Percentiles rank a stretch among this genome's conserved stretches.
Conservation (phyloP, 2,329 filamentous ascomycete species). For the Magnaporthiopsis poae region DNA sequence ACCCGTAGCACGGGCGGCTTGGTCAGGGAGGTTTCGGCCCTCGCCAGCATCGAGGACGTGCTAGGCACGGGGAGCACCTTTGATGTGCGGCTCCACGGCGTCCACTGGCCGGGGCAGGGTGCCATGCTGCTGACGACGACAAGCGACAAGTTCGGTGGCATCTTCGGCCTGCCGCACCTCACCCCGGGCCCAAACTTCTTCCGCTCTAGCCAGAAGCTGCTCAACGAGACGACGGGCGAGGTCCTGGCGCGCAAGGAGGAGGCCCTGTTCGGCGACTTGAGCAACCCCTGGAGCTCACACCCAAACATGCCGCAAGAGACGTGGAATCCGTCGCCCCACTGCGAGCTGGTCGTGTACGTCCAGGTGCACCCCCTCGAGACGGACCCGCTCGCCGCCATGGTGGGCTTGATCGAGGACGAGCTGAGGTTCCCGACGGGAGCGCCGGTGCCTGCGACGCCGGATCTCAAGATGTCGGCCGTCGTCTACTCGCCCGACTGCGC, state of each 20-base stretch:
- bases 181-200: constrained; percentile 50
- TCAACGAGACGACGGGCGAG: constrained; percentile 63
- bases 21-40: constrained; percentile 59
- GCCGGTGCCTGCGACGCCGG: constrained; percentile 43
- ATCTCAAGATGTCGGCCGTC: constrained; percentile 51
- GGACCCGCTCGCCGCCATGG: constrained; percentile 27
- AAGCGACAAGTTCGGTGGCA: constrained; percentile 86
- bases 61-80: constrained; percentile 61
- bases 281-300: constrained; percentile 65
- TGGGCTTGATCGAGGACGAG: constrained; percentile 51
- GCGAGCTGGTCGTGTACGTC: constrained; percentile 80
- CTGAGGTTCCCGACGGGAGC: constrained; percentile 52
- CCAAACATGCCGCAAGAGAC: constrained; percentile 51
- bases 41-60: constrained; percentile 62
- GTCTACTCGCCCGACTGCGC: constrained; percentile 60
- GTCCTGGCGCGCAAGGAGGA: constrained; percentile 57
- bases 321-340: constrained; percentile 58
- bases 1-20: constrained; percentile 34
- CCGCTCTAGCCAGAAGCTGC: constrained; percentile 48
- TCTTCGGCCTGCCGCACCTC: constrained; percentile 81
- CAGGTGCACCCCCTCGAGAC: constrained; percentile 57
- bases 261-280: constrained; percentile 43
- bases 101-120: constrained; percentile 77
- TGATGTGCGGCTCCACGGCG: constrained; percentile 70
- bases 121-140: constrained; percentile 75